Evolutionary conservation across 1,284 basidiomycete genomes (phyloP).

Genomic region (Prillingera fragicola): DNA sequence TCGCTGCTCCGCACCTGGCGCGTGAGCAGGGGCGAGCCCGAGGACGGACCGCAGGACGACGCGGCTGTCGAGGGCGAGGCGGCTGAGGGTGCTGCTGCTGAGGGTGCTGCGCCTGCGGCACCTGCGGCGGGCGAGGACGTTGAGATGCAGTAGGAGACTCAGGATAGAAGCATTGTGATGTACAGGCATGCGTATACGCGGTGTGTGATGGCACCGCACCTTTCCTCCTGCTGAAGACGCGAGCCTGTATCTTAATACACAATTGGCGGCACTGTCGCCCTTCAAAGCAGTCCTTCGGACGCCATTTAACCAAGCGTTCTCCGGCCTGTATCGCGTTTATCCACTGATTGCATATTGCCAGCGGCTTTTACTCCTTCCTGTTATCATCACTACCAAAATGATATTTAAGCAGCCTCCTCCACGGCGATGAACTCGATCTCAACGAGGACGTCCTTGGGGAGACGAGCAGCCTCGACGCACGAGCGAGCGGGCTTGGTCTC

Average conservation of each 20-base stretch:
- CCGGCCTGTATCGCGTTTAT: too few species aligned
- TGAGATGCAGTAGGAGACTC: constrained; percentile 1
- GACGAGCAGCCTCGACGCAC: constrained; percentile 72
- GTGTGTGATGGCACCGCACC: too few species aligned
- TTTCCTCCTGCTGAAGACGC: too few species aligned
- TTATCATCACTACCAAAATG: too few species aligned
- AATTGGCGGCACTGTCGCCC: too few species aligned
- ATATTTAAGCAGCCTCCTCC: too few species aligned
- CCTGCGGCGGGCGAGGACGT: constrained; percentile 3
- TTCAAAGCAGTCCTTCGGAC: too few species aligned
- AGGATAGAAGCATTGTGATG: neutral
- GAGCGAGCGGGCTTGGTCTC: constrained; percentile 87
- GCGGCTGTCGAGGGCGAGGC: constrained; percentile 16
- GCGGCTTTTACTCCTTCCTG: too few species aligned
- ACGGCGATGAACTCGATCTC: constrained; percentile 84
- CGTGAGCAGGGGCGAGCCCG: constrained; percentile 43
- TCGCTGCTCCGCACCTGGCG: constrained; percentile 59
- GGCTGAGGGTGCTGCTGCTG: constrained; percentile 9
- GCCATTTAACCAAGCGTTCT: too few species aligned
- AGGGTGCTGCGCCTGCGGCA: neutral
- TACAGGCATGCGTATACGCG: neutral
- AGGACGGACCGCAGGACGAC: constrained; percentile 38
- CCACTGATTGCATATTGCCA: too few species aligned
- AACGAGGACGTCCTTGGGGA: constrained; percentile 74
- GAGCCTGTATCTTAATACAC: too few species aligned